Base-by-base conservation (phyloP, 2,329 filamentous ascomycete genomes). In the Dothiorella sarmentorum region DNA sequence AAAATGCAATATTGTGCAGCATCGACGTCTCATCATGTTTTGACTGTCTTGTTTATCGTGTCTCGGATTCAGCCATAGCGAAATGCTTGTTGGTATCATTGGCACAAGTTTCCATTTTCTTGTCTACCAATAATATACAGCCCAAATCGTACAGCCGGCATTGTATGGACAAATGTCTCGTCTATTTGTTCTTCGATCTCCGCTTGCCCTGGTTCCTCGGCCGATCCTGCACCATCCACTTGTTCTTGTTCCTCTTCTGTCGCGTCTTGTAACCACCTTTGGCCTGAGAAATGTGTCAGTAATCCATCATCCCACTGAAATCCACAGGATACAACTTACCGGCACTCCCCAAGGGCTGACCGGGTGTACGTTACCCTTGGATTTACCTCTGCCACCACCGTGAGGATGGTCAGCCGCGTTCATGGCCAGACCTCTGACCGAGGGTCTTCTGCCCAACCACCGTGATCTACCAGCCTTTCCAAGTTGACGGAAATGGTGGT, bases 351-450 rank as follows among this genome's bases (percentile, higher is more conserved):
- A 99, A 60, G 94, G 94, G 77, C 91, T 96, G 67, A 94, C 91
- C 31, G 95, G 94, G 71, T 96, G 83, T 62, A 92, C 86, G 72
- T 97, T 96, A 85, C 94, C 91, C 90, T 99, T 99, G 60, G 91
- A 97, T 80, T 99, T 99, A 80, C 94, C 94, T 82, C 95, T 86
- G 76, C 94, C 94, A 89, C 94, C 94, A 84, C 94, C 94, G 75
- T 99, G 94, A 70, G 94, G 94, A 82, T 99, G 94, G 71, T 99
- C 94, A 68, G 86, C 89, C 73, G 93, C 91, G 80, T 99, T 99
- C 95, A 99, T 99, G 63, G 95, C 94, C 67, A 97, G 78, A 88
- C 94, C 95, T 80, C 95, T 87, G 43, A 99, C 94, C 0, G 94
- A 97, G 15, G 94, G 94, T 66, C 94, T 83, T 70, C 95, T 96